These are phyloP conservation scores for Hyphopichia burtonii DNA, from an alignment of 1,139 yeast species.

Conservation along the genomic window DNA sequence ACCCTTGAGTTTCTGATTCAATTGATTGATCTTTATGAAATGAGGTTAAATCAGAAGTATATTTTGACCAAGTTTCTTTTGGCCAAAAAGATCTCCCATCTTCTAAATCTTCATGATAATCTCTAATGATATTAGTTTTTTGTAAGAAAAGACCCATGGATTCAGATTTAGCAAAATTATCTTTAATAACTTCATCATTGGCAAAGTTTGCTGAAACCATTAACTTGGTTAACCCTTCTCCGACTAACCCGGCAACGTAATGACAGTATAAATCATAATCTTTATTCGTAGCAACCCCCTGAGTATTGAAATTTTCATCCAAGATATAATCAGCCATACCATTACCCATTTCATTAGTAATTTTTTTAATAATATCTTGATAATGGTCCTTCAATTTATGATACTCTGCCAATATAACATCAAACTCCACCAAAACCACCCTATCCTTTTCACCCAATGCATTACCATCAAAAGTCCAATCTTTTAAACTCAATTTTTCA, in stretches of 20 bases:
- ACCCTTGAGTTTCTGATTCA: constrained; percentile 50
- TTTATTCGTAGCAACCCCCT: constrained; percentile 72
- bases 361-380: constrained; percentile 74
- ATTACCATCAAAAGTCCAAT: constrained; percentile 80
- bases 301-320: constrained; percentile 73
- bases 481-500: constrained; percentile 56
- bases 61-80: constrained; percentile 83
- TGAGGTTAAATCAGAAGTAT: constrained; percentile 61
- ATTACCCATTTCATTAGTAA: constrained; percentile 84
- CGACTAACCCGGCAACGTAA: constrained; percentile 97
- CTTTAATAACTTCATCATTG: constrained; percentile 46
- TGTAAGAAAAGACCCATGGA: constrained; percentile 96
- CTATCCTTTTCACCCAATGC: constrained; percentile 81
- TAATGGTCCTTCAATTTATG: constrained; percentile 73
- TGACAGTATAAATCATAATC: constrained; percentile 93
- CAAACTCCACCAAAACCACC: constrained; percentile 74
- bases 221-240: constrained; percentile 88
- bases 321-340: constrained; percentile 96
- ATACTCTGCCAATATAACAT: constrained; percentile 64
- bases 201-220: constrained; percentile 69
- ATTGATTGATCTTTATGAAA: constrained; percentile 47
- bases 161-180: constrained; percentile 60
- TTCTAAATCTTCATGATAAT: constrained; percentile 85
- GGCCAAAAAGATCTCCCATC: constrained; percentile 99
- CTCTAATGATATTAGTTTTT: constrained; percentile 93